Percentiles rank a stretch among this genome's conserved stretches.
These are phyloP conservation scores for Crithidia bombi DNA, from an alignment of 208 protist genomes.

Conservation along the genomic window DNA sequence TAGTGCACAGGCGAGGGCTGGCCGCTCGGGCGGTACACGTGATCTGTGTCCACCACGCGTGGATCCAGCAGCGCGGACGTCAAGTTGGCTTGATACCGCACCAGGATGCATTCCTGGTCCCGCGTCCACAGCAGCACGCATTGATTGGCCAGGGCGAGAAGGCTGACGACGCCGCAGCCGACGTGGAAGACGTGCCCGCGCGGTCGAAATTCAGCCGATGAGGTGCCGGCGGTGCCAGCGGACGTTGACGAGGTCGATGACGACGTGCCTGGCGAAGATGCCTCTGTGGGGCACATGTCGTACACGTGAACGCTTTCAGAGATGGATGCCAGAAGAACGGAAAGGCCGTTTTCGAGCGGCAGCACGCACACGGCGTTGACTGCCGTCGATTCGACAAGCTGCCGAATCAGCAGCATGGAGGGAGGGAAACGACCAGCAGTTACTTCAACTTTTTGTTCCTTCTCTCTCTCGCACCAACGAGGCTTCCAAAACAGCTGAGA, in stretches of 20 bases:
- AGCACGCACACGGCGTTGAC: slow-evolving; percentile 35
- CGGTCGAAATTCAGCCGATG: not conserved
- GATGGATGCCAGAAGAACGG: slow-evolving; percentile 37
- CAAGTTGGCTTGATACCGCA: slow-evolving; percentile 81
- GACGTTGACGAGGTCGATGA: not conserved
- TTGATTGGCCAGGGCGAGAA: slow-evolving; percentile 68
- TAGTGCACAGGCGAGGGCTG: slow-evolving; percentile 21
- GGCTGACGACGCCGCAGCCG: slow-evolving; percentile 45
- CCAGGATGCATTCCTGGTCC: slow-evolving; percentile 57
- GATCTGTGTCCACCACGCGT: not conserved
- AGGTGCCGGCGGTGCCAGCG: not conserved
- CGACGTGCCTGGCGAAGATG: not conserved
- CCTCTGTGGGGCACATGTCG: slow-evolving; percentile 14
- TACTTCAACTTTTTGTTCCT: not conserved
- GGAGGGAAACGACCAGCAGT: not conserved
- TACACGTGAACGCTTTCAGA: slow-evolving; percentile 41
- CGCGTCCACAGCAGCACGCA: slow-evolving; percentile 69
- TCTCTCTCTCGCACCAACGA: not conserved
- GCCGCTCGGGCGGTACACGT: slow-evolving; percentile 17
- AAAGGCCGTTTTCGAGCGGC: slow-evolving; percentile 23
- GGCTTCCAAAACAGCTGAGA: no score
- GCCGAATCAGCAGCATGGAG: slow-evolving; percentile 29
- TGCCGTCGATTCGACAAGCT: slow-evolving; percentile 25
- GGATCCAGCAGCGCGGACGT: not conserved
- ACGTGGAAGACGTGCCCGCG: slow-evolving; percentile 57